phyloP scores from a whole-genome alignment of 768 basidiomycete species.

The Imleria badia region DNA sequence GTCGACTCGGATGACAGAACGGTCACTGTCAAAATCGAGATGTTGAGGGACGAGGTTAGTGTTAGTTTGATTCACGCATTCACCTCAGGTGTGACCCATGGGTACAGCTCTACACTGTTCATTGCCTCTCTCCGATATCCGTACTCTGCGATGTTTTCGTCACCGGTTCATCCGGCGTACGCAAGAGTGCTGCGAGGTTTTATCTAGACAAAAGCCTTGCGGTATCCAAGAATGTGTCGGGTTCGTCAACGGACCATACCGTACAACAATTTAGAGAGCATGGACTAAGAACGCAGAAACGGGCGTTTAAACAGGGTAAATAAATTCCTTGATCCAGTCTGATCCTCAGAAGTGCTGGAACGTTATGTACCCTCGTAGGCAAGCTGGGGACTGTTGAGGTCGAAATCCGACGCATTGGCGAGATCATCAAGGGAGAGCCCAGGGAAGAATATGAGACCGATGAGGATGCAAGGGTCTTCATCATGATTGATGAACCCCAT shows the following conservation, averaged over 20 bases:
- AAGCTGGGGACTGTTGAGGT: constrained; percentile 9
- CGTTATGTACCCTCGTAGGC: not conserved
- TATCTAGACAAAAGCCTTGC: constrained; percentile 7
- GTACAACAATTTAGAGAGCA: not conserved
- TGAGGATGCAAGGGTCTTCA: not conserved
- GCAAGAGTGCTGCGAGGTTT: constrained; percentile 15
- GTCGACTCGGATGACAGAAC: constrained; percentile 9
- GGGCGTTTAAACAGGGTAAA: not conserved
- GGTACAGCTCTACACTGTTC: constrained; percentile 13
- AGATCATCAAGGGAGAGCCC: constrained; percentile 8
- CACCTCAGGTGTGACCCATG: not conserved
- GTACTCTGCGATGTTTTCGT: constrained; percentile 19
- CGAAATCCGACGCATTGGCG: constrained; percentile 16
- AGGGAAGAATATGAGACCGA: not conserved
- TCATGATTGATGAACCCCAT: constrained; percentile 15
- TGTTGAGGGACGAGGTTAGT: constrained; percentile 14
- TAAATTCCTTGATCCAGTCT: not conserved
- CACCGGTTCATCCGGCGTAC: not conserved
- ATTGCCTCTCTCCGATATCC: constrained; percentile 16
- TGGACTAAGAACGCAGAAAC: constrained; percentile 14
- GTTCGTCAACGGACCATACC: constrained; percentile 6
- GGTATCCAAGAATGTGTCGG: not conserved
- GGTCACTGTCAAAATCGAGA: constrained; percentile 4
- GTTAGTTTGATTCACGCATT: not conserved
- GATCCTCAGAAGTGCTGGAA: not conserved